These are phyloP conservation scores for Yarrowia osloensis DNA, from an alignment of 805 yeast genomes.

Conservation along the genomic window DNA sequence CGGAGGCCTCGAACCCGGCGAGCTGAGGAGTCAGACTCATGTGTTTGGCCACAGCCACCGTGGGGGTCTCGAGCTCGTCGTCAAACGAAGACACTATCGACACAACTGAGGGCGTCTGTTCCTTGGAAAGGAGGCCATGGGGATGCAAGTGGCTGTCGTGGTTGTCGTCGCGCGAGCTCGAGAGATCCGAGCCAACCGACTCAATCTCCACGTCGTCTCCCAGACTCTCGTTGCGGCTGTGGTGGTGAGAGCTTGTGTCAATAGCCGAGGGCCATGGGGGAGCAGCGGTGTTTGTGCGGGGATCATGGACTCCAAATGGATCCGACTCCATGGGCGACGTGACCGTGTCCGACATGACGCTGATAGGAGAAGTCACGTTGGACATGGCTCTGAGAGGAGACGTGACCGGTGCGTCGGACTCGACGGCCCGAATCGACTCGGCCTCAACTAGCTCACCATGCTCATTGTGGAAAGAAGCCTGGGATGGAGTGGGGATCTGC, in stretches of 20 bases:
- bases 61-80: constrained; percentile 16
- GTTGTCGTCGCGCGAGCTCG: neutral
- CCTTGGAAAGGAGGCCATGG: neutral
- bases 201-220: constrained; percentile 27
- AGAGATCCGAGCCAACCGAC: neutral
- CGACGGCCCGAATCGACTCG: neutral
- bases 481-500: constrained; percentile 6
- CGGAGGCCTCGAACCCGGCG: constrained; percentile 12
- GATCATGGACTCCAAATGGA: constrained; percentile 21
- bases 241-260: neutral
- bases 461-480: constrained; percentile 25
- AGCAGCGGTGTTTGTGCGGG: constrained; percentile 15
- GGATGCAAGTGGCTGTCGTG: neutral
- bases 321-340: constrained; percentile 10
- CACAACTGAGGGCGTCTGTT: neutral
- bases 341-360: neutral
- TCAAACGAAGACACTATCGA: constrained; percentile 17
- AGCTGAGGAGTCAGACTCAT: constrained; percentile 11
- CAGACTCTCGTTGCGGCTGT: neutral
- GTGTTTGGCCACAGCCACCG: constrained; percentile 24
- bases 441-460: constrained; percentile 13
- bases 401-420: neutral
- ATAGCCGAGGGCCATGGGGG: constrained; percentile 19
- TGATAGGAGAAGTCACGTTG: neutral
- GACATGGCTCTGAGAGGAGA: neutral